A percentile compares a stretch with the other conserved stretches of the same genome.
phyloP scores from a whole-genome alignment of 106 monocot genomes.

The Posidonia australis region DNA sequence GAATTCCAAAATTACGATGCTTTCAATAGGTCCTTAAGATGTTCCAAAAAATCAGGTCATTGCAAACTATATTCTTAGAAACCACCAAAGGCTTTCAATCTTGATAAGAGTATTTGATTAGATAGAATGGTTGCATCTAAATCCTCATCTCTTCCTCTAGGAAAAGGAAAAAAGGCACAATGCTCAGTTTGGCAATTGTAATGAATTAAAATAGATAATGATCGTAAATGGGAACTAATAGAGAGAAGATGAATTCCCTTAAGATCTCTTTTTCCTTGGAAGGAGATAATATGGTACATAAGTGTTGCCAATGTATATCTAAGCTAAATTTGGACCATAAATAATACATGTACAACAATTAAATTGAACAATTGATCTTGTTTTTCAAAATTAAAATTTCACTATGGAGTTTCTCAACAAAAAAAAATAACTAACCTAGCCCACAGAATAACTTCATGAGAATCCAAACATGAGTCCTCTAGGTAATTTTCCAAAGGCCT shows the following conservation, averaged over 20 bases:
- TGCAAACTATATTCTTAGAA: too few species aligned
- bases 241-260: not conserved
- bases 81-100: constrained; percentile 25
- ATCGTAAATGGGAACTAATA: not conserved
- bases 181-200: not conserved
- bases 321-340: too few species aligned
- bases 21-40: too few species aligned
- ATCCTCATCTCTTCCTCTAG: constrained; percentile 80
- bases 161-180: not conserved
- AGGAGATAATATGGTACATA: too few species aligned
- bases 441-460: constrained; percentile 89
- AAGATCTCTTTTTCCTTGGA: not conserved
- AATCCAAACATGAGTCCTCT: constrained; percentile 37
- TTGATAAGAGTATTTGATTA: constrained; percentile 61
- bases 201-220: too few species aligned
- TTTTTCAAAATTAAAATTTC: too few species aligned
- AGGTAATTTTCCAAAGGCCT: constrained; percentile 62
- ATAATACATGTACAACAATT: too few species aligned
- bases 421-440: constrained; percentile 48
- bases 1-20: too few species aligned
- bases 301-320: too few species aligned
- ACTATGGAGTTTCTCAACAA: not conserved
- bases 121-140: constrained; percentile 72
- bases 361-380: too few species aligned
- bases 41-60: too few species aligned